Evolutionary conservation across 257 asterid genomes (phyloP), one percentile per base, ranked within the genome.

Genomic region (Lycium ferocissimum): DNA sequence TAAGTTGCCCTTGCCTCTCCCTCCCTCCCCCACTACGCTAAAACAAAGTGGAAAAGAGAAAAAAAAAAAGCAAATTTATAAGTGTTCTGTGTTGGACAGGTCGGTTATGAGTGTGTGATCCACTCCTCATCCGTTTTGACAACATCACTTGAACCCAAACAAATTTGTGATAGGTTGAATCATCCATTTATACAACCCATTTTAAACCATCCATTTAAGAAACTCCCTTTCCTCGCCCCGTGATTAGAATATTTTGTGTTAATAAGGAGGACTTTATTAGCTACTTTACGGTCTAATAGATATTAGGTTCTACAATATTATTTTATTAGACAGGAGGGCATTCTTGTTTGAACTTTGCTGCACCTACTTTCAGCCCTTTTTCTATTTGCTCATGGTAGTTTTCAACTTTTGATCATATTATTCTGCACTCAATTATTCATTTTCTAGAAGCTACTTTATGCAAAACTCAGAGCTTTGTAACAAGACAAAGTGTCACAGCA

Each of bases 291-390:
- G 47, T 35, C 49, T 47, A 67, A 35, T 67, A 35, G 7, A 6
- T 35, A 15, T 62, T 13, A 7, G 12, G 75, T 67, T 37, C 75
- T 67, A 67, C 20, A 35, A 13, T 67, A 67, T 14, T 47, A 6
- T 67, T 67, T 35, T 35, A 67, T 35, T 33, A 35, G 49, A 35
- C n/a, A 37, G 47, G 75, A 67, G 75, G 14, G 75, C 38, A 67
- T 35, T 35, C 20, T 67, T 67, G 79, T 71, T 71, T 71, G 79
- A n/a, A 45, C 56, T 43, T 71, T n/a, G 56, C 57, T 10, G 56
- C 79, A 9, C 79, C 79, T 40, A 71, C 56, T 18, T 18, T 71
- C 79, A 4, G 56, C 79, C 56, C 79, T 20, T 40, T 71, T 71
- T 71, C 56, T 40, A 43, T 71, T 71, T 71, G 35, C 35, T 71